Evolutionary conservation across 768 basidiomycete species (phyloP).

Genomic region (Collybia mongolica): DNA sequence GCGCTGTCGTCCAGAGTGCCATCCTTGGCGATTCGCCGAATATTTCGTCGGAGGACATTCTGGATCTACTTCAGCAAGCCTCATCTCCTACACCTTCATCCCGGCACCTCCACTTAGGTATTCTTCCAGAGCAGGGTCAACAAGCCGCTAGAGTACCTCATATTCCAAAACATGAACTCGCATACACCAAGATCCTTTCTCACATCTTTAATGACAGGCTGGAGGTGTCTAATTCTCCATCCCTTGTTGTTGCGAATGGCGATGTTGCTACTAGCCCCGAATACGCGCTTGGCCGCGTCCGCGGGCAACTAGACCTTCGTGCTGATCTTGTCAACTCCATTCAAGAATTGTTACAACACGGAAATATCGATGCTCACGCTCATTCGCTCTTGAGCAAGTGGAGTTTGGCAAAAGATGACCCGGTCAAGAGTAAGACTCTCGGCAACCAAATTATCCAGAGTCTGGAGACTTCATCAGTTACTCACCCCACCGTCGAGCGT

Average conservation of each 20-base stretch:
- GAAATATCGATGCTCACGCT: constrained; percentile 47
- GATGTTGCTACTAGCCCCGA: constrained; percentile 86
- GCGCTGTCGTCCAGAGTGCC: constrained; percentile 60
- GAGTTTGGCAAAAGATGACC: constrained; percentile 75
- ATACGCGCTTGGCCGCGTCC: constrained; percentile 89
- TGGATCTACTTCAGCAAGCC: constrained; percentile 48
- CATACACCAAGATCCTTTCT: constrained; percentile 86
- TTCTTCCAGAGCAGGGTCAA: constrained; percentile 21
- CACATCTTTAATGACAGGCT: constrained; percentile 80
- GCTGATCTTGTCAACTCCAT: constrained; percentile 62
- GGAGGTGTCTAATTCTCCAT: constrained; percentile 83
- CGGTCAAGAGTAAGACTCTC: constrained; percentile 53
- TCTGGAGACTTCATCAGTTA: constrained; percentile 39
- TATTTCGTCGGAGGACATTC: constrained; percentile 41
- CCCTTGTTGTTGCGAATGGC: constrained; percentile 67
- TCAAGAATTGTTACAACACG: constrained; percentile 59
- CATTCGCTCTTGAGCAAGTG: constrained; percentile 79
- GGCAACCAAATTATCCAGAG: constrained; percentile 55
- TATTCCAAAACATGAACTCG: constrained; percentile 86
- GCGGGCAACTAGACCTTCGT: constrained; percentile 79
- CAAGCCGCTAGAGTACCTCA: constrained; percentile 43
- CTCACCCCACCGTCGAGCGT: constrained; percentile 46
- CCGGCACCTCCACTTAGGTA: constrained; percentile 50
- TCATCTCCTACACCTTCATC: constrained; percentile 30
- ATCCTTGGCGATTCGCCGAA: constrained; percentile 52